Evolutionary conservation across 176 grass and related monocot genomes (phyloP), one percentile per base, ranked within the genome.

Genomic region (Ananas comosus): DNA sequence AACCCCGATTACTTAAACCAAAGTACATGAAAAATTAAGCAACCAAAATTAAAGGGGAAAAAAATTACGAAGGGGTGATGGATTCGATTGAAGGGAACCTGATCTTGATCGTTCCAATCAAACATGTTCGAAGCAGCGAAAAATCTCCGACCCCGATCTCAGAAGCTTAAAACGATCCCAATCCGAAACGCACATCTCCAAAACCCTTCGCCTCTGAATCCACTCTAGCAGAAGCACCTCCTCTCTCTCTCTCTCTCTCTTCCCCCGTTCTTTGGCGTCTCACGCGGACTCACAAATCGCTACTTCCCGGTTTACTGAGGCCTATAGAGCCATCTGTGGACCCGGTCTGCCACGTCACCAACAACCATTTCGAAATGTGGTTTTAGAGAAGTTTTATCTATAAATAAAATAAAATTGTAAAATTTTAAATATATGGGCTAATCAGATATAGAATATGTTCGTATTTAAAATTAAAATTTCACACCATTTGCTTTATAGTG

Each of bases 61-160:
- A 19, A 61, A 61, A 61, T 61, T 16, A 53, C 14, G 17, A 72
- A 50, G 33, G n/a, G 11, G 42, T 11, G 22, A 68, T 12, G 48
- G 4, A 58, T 16, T 51, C 9, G 61, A 75, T 22, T 2, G 12
- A 50, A 70, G 8, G 4, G 23, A 59, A 78, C 76, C 71, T 74
- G 78, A 68, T 74, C 78, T 49, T 80, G 71, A 28, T 80, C 78
- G 78, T 73, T 80, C 78, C 78, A 80, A 80, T 80, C 71, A 80
- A 74, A 80, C 78, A 80, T 80, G 29, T 63, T 80, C 64, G 73
- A 66, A 80, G 73, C 53, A 69, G 51, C 51, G 57, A 66, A 48
- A 17, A 2, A 74, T 33, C 29, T 17, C 49, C 29, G n/a, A 28
- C 29, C 52, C 71, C 12, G 19, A 52, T 67, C 18, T 16, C n/a